phyloP scores from a whole-genome alignment of 768 basidiomycete species.

The Leucocoprinus sp. region DNA sequence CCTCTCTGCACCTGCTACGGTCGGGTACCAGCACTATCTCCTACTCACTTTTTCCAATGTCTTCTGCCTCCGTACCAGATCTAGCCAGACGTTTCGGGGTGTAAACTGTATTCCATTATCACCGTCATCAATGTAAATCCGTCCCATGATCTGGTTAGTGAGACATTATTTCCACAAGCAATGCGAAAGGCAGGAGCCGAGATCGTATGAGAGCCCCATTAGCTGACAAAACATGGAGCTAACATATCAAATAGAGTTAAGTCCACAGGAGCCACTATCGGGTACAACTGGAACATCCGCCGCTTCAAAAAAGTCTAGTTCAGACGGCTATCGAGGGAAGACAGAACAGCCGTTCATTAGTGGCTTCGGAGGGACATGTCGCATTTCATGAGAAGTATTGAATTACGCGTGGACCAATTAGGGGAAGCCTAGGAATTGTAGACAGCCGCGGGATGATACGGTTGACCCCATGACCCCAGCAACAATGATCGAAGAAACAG shows the following conservation, averaged over 20 bases:
- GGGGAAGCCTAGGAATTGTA: no score
- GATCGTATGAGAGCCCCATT: neutral
- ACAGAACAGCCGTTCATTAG: neutral
- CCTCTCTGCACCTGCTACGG: slow-evolving; percentile 1
- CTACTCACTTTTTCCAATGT: neutral
- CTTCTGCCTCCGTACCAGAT: neutral
- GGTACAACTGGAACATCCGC: neutral
- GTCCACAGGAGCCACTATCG: neutral
- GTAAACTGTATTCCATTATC: slow-evolving; percentile 1
- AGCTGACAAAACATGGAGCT: neutral
- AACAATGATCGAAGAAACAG: neutral
- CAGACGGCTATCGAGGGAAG: neutral
- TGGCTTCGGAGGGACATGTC: neutral
- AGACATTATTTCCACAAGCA: neutral
- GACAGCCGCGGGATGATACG: slow-evolving; percentile 4
- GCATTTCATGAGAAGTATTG: no score
- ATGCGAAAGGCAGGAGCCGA: neutral
- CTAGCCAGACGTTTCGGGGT: neutral
- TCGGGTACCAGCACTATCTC: neutral
- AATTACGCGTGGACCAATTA: no score
- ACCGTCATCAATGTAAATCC: neutral
- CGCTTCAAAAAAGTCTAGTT: slow-evolving; percentile 2
- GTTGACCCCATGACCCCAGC: slow-evolving; percentile 4
- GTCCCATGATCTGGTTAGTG: neutral
- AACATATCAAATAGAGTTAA: neutral